Conservation (phyloP, 2,329 filamentous ascomycete species). For the Aspergillus sp. region DNA sequence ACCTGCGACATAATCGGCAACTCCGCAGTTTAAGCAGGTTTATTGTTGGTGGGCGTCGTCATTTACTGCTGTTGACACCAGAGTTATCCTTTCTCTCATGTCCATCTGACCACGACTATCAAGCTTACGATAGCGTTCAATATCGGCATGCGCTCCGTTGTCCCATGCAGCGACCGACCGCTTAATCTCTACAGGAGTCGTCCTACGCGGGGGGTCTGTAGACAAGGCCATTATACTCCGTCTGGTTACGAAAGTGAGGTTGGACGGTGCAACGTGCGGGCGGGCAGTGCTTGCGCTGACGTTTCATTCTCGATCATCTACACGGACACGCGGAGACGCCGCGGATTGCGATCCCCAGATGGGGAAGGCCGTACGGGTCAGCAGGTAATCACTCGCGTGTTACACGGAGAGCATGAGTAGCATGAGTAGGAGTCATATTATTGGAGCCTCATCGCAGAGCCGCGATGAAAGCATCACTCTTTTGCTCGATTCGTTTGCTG, state of each 20-base stretch:
- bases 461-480: background rate
- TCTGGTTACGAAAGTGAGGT: background rate
- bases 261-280: background rate
- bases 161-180: background rate
- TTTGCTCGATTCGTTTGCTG: background rate
- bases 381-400: background rate
- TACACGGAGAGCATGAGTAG: too few species aligned
- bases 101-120: slow-evolving; percentile 1
- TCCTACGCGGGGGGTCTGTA: background rate
- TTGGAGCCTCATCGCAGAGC: slow-evolving; percentile 1
- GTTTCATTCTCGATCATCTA: background rate
- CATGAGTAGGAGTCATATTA: background rate
- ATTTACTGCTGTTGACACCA: background rate
- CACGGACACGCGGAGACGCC: background rate
- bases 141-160: background rate
- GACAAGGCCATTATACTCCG: background rate
- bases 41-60: background rate
- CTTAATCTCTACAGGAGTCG: background rate
- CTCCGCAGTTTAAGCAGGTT: background rate
- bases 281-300: background rate
- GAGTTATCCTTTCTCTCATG: background rate
- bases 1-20: background rate
- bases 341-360: background rate
- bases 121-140: background rate
- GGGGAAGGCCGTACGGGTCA: background rate